Evolutionary conservation across 179 eudicot genomes (phyloP).

Genomic region (Spinacia oleracea): DNA sequence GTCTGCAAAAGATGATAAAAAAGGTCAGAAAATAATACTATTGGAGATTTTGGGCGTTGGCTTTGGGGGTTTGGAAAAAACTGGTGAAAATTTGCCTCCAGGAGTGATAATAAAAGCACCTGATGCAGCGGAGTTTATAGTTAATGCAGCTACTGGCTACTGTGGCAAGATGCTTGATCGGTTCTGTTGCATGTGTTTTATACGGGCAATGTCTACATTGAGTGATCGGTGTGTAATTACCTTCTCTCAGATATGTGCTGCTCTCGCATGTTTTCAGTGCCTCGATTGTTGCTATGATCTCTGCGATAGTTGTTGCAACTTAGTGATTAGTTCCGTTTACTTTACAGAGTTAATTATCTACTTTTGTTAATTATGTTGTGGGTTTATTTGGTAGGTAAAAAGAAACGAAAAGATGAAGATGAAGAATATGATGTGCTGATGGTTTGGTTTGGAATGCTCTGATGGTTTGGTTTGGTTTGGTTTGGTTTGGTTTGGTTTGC

Average conservation of each 20-base stretch:
- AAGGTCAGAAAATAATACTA: constrained; percentile 29
- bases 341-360: too few relatives aligned
- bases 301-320: constrained; percentile 32
- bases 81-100: constrained; percentile 51
- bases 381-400: too few relatives aligned
- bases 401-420: too few relatives aligned
- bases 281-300: constrained; percentile 60
- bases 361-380: too few relatives aligned
- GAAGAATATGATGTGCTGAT: too few relatives aligned
- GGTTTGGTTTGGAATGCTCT: too few relatives aligned
- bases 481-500: too few relatives aligned
- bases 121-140: constrained; percentile 39
- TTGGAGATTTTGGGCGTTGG: constrained; percentile 49
- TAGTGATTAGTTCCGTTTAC: too few relatives aligned
- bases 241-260: constrained; percentile 57
- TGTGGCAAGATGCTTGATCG: constrained; percentile 49
- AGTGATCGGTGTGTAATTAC: constrained; percentile 50
- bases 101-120: constrained; percentile 38
- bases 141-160: constrained; percentile 49
- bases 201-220: constrained; percentile 41
- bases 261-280: constrained; percentile 60
- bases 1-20: constrained; percentile 34
- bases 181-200: constrained; percentile 65
- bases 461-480: too few relatives aligned
- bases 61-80: constrained; percentile 59